Evolutionary conservation across 768 basidiomycete genomes (phyloP).

Genomic region (Gyrodon lividus): DNA sequence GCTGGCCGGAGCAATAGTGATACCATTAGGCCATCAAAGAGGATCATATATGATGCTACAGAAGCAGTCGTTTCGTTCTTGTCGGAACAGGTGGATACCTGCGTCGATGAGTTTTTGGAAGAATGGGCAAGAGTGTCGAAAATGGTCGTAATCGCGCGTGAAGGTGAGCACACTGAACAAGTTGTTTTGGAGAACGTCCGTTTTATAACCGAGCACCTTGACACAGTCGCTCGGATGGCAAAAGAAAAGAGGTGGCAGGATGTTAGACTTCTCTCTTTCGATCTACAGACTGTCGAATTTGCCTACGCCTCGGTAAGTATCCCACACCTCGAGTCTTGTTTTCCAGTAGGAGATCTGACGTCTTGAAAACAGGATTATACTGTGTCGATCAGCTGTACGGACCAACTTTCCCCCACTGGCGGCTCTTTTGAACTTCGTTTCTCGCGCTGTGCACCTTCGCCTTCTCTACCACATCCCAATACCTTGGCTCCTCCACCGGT

Average conservation of each 20-base stretch:
- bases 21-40: constrained; percentile 79
- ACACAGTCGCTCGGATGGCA: constrained; percentile 78
- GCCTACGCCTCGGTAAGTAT: constrained; percentile 62
- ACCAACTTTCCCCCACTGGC: constrained; percentile 66
- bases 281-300: constrained; percentile 90
- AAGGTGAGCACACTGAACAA: constrained; percentile 49
- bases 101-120: constrained; percentile 87
- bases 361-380: constrained; percentile 57
- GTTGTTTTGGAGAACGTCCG: background rate
- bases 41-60: constrained; percentile 86
- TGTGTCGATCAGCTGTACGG: constrained; percentile 75
- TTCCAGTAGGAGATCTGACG: background rate
- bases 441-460: constrained; percentile 42
- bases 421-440: constrained; percentile 76
- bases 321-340: background rate
- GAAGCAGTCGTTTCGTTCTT: constrained; percentile 89
- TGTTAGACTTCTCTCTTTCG: constrained; percentile 83
- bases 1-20: constrained; percentile 45
- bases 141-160: constrained; percentile 90
- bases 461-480: constrained; percentile 8
- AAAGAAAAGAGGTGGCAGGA: constrained; percentile 69
- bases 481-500: constrained; percentile 29
- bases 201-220: constrained; percentile 1
- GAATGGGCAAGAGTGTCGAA: constrained; percentile 93
- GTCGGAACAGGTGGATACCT: constrained; percentile 82